Evolutionary conservation across 2,329 filamentous ascomycete species (phyloP).

Genomic region (Monilinia fructicola): DNA sequence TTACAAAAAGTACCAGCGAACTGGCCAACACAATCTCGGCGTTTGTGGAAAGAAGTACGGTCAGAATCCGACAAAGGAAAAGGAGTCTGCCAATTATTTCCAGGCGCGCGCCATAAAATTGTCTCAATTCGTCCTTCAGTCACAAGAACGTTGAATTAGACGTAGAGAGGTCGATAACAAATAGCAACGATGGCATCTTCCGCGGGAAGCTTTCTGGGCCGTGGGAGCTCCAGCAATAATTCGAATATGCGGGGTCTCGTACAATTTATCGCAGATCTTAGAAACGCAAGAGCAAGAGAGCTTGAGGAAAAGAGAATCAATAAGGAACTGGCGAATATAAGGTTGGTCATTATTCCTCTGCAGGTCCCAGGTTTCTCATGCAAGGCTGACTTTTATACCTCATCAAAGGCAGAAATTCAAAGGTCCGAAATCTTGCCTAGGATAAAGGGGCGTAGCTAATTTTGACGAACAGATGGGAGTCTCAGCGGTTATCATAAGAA

Average conservation of each 20-base stretch:
- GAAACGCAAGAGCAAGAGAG: constrained; percentile 92
- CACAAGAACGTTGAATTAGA: background rate
- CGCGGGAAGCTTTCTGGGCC: constrained; percentile 60
- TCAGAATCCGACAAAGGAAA: constrained; percentile 4
- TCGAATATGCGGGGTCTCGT: constrained; percentile 80
- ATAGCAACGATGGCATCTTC: constrained; percentile 37
- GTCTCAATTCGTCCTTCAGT: background rate
- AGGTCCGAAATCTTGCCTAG: constrained; percentile 46
- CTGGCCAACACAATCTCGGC: constrained; percentile 11
- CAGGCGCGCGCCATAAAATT: background rate
- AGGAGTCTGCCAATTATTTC: background rate
- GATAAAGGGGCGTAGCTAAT: constrained; percentile 27
- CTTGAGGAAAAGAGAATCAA: constrained; percentile 99
- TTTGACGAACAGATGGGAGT: constrained; percentile 62
- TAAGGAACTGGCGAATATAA: constrained; percentile 97
- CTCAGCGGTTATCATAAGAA: constrained; percentile 98
- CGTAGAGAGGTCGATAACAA: constrained; percentile 2
- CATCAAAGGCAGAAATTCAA: constrained; percentile 83
- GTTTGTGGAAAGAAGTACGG: constrained; percentile 3
- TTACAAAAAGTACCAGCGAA: constrained; percentile 16
- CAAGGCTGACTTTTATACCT: constrained; percentile 32
- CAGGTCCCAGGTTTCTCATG: constrained; percentile 19
- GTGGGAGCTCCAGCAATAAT: constrained; percentile 60
- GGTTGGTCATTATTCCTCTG: constrained; percentile 48
- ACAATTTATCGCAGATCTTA: constrained; percentile 95